phyloP scores from a whole-genome alignment of 352 stramenopile species.

The Phytophthora aleatoria region DNA sequence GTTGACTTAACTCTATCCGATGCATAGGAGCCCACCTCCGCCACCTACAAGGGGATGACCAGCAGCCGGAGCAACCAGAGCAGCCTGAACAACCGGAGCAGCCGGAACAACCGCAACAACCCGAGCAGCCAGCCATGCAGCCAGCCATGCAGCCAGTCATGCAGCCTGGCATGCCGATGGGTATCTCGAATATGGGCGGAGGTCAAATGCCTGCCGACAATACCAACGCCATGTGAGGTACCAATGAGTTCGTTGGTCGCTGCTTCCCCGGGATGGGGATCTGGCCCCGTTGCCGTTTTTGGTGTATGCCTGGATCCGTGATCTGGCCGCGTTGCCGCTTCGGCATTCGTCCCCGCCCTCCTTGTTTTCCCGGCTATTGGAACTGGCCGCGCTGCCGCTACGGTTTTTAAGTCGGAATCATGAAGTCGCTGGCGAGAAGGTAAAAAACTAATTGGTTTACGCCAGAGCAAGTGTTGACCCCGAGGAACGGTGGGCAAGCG shows the following conservation, averaged over 20 bases:
- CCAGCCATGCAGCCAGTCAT: neutral
- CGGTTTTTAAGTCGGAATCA: neutral
- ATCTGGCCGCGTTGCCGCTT: conserved; percentile 30
- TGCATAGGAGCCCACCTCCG: conserved; percentile 14
- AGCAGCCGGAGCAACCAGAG: conserved; percentile 9
- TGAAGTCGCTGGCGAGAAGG: neutral
- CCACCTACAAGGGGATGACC: conserved; percentile 21
- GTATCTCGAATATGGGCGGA: neutral
- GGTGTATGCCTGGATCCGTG: conserved; percentile 14
- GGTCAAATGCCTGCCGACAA: neutral
- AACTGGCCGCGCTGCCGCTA: conserved; percentile 16
- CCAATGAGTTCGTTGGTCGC: conserved; percentile 7
- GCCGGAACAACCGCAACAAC: conserved; percentile 2
- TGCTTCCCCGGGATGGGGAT: conserved; percentile 10
- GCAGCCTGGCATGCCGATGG: neutral
- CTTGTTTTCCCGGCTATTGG: conserved; percentile 9
- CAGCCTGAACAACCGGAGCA: conserved; percentile 8
- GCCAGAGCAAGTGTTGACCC: neutral
- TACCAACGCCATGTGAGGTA: neutral
- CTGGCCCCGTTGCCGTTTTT: conserved; percentile 26
- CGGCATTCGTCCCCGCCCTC: neutral
- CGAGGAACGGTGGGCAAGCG: too few relatives aligned
- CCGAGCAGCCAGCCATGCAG: neutral
- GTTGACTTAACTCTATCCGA: neutral
- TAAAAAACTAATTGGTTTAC: neutral